phyloP scores from a whole-genome alignment of 163 green algal species.

The Chlamydomonas reinhardtii region DNA sequence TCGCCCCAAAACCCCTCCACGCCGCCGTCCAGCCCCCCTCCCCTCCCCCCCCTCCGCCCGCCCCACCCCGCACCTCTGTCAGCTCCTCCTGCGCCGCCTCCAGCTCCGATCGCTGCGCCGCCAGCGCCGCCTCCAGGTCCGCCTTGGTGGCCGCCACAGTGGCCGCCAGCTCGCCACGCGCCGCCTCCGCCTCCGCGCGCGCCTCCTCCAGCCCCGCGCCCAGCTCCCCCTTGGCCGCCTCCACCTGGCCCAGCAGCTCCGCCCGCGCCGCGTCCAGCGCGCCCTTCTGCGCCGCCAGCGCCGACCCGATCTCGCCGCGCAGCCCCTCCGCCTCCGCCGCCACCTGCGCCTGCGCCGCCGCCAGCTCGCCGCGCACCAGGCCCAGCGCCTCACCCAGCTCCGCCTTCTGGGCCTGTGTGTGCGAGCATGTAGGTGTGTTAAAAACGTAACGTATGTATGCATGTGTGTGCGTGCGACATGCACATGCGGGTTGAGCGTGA shows the following conservation, averaged over 20 bases:
- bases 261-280: neutral
- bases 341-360: neutral
- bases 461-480: too few relatives aligned
- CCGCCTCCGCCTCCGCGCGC: neutral
- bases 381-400: neutral
- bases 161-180: neutral
- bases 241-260: neutral
- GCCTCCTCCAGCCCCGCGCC: neutral
- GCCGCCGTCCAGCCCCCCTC: too few relatives aligned
- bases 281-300: too few relatives aligned
- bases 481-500: too few relatives aligned
- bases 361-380: neutral
- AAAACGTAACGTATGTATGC: too few relatives aligned
- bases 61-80: neutral
- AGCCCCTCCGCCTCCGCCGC: slow-evolving; percentile 9
- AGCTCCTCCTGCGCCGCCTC: neutral
- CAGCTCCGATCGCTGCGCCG: neutral
- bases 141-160: neutral
- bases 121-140: neutral
- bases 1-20: too few relatives aligned
- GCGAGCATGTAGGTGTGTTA: too few relatives aligned
- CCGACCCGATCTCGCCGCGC: slow-evolving; percentile 3
- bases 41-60: too few relatives aligned
- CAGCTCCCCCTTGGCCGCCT: neutral
- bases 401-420: slow-evolving; percentile 1